phyloP scores from a whole-genome alignment of 331 rosid genomes.

The Telfairia occidentalis region DNA sequence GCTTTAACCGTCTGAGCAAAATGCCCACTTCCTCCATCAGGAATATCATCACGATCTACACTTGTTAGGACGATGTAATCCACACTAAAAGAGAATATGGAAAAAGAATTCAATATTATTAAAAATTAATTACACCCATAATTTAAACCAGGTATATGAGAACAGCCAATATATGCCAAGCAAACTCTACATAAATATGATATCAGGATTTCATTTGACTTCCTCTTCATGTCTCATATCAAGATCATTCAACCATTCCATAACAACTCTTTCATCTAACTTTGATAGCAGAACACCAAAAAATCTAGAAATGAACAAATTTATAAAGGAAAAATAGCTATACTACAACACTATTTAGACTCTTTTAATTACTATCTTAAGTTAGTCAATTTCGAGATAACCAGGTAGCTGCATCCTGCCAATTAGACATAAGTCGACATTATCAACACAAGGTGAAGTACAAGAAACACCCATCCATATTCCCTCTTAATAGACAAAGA shows the following conservation, averaged over 20 bases:
- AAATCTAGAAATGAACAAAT: not conserved
- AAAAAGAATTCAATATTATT: not conserved
- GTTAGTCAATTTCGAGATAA: not conserved
- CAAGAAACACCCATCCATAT: not conserved
- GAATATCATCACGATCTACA: slow-evolving; percentile 92
- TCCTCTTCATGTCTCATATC: not conserved
- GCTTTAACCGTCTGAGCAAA: slow-evolving; percentile 82
- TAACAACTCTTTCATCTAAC: not conserved
- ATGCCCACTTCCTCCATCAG: slow-evolving; percentile 96
- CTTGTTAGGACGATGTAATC: slow-evolving; percentile 91
- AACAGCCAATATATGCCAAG: not conserved
- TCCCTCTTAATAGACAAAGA: not conserved
- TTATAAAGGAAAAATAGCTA: not conserved
- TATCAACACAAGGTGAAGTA: not conserved
- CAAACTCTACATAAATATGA: not conserved
- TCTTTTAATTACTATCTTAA: not conserved
- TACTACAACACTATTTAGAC: not conserved
- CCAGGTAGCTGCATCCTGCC: not conserved
- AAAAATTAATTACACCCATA: not conserved
- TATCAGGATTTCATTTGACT: not conserved
- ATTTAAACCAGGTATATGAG: not conserved
- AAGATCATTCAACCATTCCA: not conserved
- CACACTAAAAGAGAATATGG: slow-evolving; percentile 32
- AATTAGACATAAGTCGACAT: not conserved
- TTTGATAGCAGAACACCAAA: not conserved